phyloP scores from a whole-genome alignment of 1,284 basidiomycete genomes.

The Cryptococcus amylolentus region DNA sequence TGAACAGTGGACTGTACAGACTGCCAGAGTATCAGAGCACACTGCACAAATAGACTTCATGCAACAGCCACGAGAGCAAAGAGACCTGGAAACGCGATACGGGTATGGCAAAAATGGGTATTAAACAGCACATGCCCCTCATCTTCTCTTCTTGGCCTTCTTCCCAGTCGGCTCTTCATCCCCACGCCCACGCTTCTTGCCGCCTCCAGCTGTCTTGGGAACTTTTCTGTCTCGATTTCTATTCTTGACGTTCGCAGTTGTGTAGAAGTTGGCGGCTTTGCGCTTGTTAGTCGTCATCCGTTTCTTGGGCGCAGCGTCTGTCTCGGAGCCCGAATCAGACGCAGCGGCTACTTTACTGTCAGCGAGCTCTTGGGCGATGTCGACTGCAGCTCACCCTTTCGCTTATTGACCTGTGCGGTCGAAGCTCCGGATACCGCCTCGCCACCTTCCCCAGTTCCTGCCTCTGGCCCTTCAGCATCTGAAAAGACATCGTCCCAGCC shows the following conservation, averaged over 20 bases:
- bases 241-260: conserved; percentile 82
- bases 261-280: conserved; percentile 90
- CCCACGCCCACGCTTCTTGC: conserved; percentile 14
- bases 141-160: conserved; percentile 14
- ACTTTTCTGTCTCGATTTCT: conserved; percentile 57
- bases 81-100: not conserved
- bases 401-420: conserved; percentile 17
- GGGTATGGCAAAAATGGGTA: not conserved
- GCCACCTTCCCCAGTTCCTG: conserved; percentile 32
- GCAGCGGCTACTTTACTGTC: conserved; percentile 15
- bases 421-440: conserved; percentile 25
- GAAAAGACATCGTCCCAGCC: conserved; percentile 76
- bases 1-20: not conserved
- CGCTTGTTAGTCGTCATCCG: conserved; percentile 92
- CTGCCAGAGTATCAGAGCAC: not conserved
- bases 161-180: conserved; percentile 10
- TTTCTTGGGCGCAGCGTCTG: conserved; percentile 56
- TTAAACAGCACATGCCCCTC: conserved; percentile 1
- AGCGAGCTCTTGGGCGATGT: conserved; percentile 1
- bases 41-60: no score
- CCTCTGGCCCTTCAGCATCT: conserved; percentile 47
- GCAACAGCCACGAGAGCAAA: not conserved
- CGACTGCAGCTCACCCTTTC: conserved; percentile 14
- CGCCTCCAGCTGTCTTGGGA: conserved; percentile 27
- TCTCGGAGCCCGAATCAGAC: conserved; percentile 6